Evolutionary conservation across 305 asterid species (phyloP), one percentile per base, ranked within the genome.

Genomic region (Fraxinus ornus): DNA sequence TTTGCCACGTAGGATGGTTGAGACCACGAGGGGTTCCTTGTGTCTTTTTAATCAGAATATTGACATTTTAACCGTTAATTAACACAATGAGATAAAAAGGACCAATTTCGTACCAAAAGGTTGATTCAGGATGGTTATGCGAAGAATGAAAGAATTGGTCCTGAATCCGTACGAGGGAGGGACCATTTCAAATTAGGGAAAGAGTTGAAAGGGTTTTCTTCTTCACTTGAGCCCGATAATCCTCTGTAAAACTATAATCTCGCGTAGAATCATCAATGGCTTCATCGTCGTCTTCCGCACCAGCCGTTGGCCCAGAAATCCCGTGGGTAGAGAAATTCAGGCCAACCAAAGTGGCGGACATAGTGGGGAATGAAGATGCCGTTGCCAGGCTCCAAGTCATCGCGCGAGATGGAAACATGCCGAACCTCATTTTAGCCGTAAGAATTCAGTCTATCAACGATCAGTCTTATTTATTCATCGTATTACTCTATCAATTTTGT

Each of bases 261-360:
- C 36, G 19, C 77, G 15, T 21, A 10, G 8, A 28, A 64, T 80
- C 83, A 71, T 70, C 39, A 76, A 89, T 89, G 95, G 92, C 97
- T 7, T 87, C 92, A 17, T 85, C 93, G 7, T 88, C 91, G 6
- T 90, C 97, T 1, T 87, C 89, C 1, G 76, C 90, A 4, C 19
- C 86, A 4, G 24, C 83, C 3, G 55, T 79, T 49, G 95, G 90
- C 0, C 96, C 97, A 4, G 95, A 91, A 15, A 92, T 93, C 24
- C 98, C 98, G n/a, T 95, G 98, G 98, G 97, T 95, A 19, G 98
- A 95, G 91, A 94, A 93, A 86, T 95, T 83, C 83, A 87, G 98
- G 36, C 98, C 98, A 8, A 79, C 84, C 5, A 95, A 87, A 84
- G 98, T 94, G 35, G 92, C 90, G 0, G 98, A 95, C 57, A 94